Percentiles rank a stretch among this genome's conserved stretches.
Evolutionary conservation across 345 rosid genomes (phyloP).

Genomic region (Raphanus sativus): DNA sequence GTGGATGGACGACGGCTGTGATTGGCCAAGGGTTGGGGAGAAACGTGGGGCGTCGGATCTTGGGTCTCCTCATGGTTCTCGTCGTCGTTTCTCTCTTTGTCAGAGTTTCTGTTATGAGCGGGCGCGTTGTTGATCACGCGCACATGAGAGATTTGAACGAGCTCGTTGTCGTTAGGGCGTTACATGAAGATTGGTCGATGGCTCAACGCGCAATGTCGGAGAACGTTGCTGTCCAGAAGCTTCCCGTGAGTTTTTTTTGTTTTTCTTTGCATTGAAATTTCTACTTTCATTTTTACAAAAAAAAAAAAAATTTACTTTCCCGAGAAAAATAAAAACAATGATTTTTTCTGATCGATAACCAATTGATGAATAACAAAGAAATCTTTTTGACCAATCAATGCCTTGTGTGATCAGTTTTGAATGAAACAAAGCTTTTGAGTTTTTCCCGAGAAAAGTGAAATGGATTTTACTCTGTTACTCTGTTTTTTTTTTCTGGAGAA

Average conservation of each 20-base stretch:
- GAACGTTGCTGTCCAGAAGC: conserved; percentile 44
- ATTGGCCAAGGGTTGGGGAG: conserved; percentile 48
- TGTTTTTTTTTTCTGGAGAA: neutral
- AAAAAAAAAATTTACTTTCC: too few species aligned
- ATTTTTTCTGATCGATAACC: neutral
- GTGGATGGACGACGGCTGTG: conserved; percentile 45
- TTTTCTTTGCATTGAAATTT: neutral
- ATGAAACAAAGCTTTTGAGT: neutral
- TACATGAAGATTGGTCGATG: conserved; percentile 60
- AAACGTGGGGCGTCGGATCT: conserved; percentile 52
- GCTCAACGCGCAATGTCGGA: conserved; percentile 67
- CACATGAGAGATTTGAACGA: conserved; percentile 41
- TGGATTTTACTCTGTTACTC: neutral
- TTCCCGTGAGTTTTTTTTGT: conserved; percentile 42
- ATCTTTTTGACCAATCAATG: conserved; percentile 1
- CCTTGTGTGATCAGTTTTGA: conserved; percentile 2
- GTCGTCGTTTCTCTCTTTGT: conserved; percentile 62
- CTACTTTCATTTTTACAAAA: too few species aligned
- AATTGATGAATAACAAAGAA: neutral
- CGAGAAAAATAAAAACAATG: neutral
- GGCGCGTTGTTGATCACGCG: conserved; percentile 40
- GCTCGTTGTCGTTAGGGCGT: conserved; percentile 42
- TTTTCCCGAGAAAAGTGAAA: neutral
- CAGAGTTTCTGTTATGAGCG: conserved; percentile 50
- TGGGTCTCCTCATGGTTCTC: conserved; percentile 52